Base-by-base conservation (phyloP, 768 basidiomycete genomes). In the Boletus bicolor region DNA sequence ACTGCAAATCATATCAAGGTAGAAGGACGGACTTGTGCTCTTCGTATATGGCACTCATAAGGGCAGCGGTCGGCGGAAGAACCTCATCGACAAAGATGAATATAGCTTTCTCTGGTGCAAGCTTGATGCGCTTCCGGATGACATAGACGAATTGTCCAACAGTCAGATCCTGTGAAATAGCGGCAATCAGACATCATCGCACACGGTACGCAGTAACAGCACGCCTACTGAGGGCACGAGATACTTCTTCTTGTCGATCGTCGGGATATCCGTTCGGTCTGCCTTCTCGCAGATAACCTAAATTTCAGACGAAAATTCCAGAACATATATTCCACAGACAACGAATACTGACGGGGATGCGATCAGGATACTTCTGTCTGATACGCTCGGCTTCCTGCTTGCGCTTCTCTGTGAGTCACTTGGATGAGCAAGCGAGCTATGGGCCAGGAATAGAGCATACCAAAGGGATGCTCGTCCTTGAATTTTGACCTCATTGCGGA, bases 181-280 rank as follows among this genome's bases (percentile, higher is more conserved):
- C 32, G 35, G 30, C 19, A 58, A 73, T 71, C 66, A 72, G 64
- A 54, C 50, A 44, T 57, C 62, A 73, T 67, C 63, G 58, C 35
- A 28, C 49, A 44, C 38, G 14, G 30, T 44, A 34, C n/a, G 41
- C 28, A 43, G 37, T 1, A 47, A 47, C 43, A 26, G 42, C 21
- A 47, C 42, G 72, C 89, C 66, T 67, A 96, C 96, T 53, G 94
- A 95, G 43, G 97, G 97, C 10, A 99, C 97, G 51, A 99, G 81
- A 65, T 99, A 99, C 81, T 99, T 99, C 94, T 99, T 98, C 91
- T 99, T 99, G 82, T 99, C 97, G 71, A 99, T 98, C 30, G 94
- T 95, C 0, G 95, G 92, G 72, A 99, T 98, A 77, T 99, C 97
- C 53, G 94, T 95, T 67, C 90, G 84, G 79, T 98, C 95, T 48